Conservation (phyloP, 768 basidiomycete species). For the Tylopilus felleus region DNA sequence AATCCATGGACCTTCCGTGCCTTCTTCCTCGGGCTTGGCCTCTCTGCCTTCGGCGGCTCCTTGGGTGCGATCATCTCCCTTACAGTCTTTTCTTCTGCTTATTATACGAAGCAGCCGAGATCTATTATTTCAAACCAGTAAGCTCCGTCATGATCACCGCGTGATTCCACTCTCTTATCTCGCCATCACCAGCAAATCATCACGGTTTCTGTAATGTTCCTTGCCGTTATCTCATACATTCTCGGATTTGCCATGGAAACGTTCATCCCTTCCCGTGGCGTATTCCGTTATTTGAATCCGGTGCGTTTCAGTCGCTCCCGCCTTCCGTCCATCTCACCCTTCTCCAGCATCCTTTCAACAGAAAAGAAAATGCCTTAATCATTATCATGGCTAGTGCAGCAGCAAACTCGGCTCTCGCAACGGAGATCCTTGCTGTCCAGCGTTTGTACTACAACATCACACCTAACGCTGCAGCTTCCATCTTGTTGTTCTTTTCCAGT, state of each 20-base stretch:
- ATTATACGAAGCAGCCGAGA: slow-evolving; percentile 39
- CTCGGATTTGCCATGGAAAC: slow-evolving; percentile 47
- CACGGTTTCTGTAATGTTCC: slow-evolving; percentile 49
- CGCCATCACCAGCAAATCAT: slow-evolving; percentile 44
- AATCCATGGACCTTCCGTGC: slow-evolving; percentile 25
- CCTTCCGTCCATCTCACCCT: background rate
- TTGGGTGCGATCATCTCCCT: slow-evolving; percentile 34
- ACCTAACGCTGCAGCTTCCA: slow-evolving; percentile 43
- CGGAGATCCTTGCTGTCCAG: slow-evolving; percentile 53
- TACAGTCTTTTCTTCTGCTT: background rate
- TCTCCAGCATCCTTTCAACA: slow-evolving; percentile 54
- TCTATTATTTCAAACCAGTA: slow-evolving; percentile 61
- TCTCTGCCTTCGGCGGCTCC: slow-evolving; percentile 49
- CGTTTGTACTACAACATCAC: slow-evolving; percentile 51
- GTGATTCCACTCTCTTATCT: background rate
- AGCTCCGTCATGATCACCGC: background rate
- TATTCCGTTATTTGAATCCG: slow-evolving; percentile 51
- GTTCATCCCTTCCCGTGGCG: slow-evolving; percentile 42
- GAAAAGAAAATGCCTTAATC: slow-evolving; percentile 57
- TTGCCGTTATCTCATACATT: slow-evolving; percentile 48
- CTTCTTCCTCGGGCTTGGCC: slow-evolving; percentile 52
- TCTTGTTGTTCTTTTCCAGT: slow-evolving; percentile 40
- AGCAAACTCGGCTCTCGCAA: slow-evolving; percentile 50
- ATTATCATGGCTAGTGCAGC: slow-evolving; percentile 57
- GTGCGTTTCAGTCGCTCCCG: slow-evolving; percentile 9